Evolutionary conservation across 345 rosid genomes (phyloP).

Genomic region (Boechera divaricarpa): DNA sequence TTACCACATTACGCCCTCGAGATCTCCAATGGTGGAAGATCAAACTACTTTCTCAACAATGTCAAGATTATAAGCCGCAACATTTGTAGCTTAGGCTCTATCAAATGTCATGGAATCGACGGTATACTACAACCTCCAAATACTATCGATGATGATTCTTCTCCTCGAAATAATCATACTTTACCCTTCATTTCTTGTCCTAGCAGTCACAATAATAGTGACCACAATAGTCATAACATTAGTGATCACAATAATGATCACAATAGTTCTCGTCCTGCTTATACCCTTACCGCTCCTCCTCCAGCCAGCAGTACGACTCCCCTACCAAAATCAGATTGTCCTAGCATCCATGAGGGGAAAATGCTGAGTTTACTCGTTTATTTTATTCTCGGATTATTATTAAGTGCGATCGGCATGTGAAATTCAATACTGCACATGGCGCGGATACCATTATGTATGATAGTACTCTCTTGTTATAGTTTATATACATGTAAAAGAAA

Average conservation of each 20-base stretch:
- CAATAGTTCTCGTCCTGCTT: not conserved
- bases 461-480: conserved; percentile 15
- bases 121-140: conserved; percentile 48
- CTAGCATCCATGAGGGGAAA: conserved; percentile 4
- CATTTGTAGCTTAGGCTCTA: conserved; percentile 66
- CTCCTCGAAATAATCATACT: conserved; percentile 35
- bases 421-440: not conserved
- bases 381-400: conserved; percentile 1
- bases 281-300: conserved; percentile 24
- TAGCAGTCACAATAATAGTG: conserved; percentile 35
- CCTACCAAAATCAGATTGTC: conserved; percentile 38
- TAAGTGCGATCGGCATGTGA: conserved; percentile 19
- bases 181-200: conserved; percentile 47
- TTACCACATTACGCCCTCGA: conserved; percentile 53
- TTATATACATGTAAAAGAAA: conserved; percentile 13
- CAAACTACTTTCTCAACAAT: conserved; percentile 58
- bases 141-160: conserved; percentile 24
- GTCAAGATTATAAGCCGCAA: conserved; percentile 65
- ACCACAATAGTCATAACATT: not conserved
- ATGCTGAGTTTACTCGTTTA: not conserved
- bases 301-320: conserved; percentile 18
- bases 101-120: conserved; percentile 80
- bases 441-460: conserved; percentile 15
- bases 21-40: conserved; percentile 60
- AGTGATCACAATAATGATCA: conserved; percentile 4